phyloP scores from a whole-genome alignment of 257 asterid genomes.

The Nicotiana paniculata region DNA sequence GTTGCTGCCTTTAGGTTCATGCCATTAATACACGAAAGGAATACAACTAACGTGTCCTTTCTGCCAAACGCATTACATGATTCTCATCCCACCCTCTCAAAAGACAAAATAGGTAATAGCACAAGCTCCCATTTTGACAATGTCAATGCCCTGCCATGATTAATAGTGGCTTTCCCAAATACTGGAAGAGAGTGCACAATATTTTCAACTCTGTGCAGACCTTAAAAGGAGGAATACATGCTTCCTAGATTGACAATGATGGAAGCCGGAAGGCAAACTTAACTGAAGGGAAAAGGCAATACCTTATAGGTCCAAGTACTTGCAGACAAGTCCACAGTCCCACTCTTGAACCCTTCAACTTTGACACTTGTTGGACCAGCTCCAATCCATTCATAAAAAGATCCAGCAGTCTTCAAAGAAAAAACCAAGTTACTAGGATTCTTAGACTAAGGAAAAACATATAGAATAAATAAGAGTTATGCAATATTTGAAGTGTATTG shows the following conservation, averaged over 20 bases:
- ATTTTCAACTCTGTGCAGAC: background rate
- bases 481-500: background rate
- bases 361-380: conserved; percentile 78
- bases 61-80: background rate
- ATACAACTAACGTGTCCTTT: background rate
- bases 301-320: conserved; percentile 75
- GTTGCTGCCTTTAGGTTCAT: background rate
- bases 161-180: background rate
- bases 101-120: background rate
- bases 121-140: background rate
- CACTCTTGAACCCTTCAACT: conserved; percentile 59
- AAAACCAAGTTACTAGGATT: background rate
- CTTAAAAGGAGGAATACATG: background rate
- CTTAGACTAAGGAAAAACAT: background rate
- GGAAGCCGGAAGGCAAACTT: background rate
- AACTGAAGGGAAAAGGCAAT: conserved; percentile 11
- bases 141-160: background rate
- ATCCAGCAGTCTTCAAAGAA: conserved; percentile 69
- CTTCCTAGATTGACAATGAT: background rate
- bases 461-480: background rate
- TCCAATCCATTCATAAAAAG: conserved; percentile 78
- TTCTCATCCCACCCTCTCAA: background rate
- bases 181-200: background rate
- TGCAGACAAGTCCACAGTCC: conserved; percentile 57
- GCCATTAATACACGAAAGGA: background rate